Evolutionary conservation across 208 protist genomes (phyloP), one percentile per base, ranked within the genome.

Genomic region (Leishmania major): DNA sequence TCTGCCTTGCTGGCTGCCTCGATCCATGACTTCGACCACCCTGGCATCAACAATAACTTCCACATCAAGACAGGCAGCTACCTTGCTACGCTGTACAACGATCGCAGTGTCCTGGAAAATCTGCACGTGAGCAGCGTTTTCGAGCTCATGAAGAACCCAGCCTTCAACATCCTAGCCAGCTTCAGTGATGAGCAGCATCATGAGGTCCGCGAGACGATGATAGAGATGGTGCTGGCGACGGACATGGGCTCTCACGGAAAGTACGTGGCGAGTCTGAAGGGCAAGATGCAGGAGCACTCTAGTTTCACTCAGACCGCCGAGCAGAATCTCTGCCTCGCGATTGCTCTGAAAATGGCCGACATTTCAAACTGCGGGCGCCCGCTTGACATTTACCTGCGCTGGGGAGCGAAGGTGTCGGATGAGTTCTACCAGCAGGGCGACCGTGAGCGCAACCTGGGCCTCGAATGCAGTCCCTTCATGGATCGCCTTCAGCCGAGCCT

Each of bases 1-100:
- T 91, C 95, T 15, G 87, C 96, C 1, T 59, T 99, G 19, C 90
- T 99, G 73, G 89, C 98, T 8, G 95, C 98, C n/a, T 53, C 98
- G 51, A 98, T 99, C 74, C 99, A 99, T 90, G 99, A 99, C 91
- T 96, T 97, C 80, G 94, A 99, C 64, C 98, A 99, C 86, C 98
- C 98, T n/a, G 99, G 99, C 64, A 92, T 97, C 77, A 98, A 98
- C 88, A 97, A 98, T 85, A 97, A 96, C 87, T 98, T 97, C 81
- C 95, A 96, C 82, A 90, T 98, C 77, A 97, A 95, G 74, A 96
- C 95, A 2, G 83, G 85, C n/a, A 92, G 88, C 37, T 89, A 96
- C 75, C 86, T 97, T 57, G 97, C 98, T 4, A 97, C 92, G 40
- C 75, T 97, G 80, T 99, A 99, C 92, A 99, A 99, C 84, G 97